These are phyloP conservation scores for Drechslerella stenobrocha DNA, from an alignment of 2,329 filamentous ascomycete species.

Conservation along the genomic window DNA sequence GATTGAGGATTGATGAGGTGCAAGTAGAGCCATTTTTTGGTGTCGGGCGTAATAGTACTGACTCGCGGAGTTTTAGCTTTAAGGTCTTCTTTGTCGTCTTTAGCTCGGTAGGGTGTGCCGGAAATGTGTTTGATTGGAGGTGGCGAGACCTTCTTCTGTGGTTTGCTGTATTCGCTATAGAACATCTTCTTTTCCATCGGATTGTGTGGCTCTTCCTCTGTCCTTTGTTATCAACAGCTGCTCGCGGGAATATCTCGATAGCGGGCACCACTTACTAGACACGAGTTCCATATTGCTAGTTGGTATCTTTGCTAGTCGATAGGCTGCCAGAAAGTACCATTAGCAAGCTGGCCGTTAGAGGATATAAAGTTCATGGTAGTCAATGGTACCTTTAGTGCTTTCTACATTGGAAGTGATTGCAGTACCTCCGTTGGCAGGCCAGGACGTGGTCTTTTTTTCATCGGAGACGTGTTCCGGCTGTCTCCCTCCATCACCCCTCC, in stretches of 20 bases:
- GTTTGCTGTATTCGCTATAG: neutral
- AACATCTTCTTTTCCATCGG: neutral
- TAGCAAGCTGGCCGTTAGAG: no score
- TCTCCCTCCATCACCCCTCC: no score
- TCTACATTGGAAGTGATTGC: no score
- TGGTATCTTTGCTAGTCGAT: neutral
- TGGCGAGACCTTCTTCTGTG: neutral
- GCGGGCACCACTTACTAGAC: neutral
- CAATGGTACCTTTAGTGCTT: no score
- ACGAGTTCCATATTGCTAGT: conserved; percentile 1
- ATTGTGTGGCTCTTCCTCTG: conserved; percentile 8
- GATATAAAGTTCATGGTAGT: no score
- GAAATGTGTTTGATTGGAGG: neutral
- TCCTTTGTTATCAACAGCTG: neutral
- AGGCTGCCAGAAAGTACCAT: no score
- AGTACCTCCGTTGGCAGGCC: no score
- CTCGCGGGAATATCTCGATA: neutral
- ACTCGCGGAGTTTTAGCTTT: no score
- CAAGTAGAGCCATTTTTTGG: neutral
- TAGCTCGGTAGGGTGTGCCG: neutral
- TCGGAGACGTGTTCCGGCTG: no score
- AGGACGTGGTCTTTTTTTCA: no score
- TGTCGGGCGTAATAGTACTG: no score
- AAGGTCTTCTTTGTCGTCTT: neutral
- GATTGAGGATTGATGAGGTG: conserved; percentile 9